phyloP scores from a whole-genome alignment of 2,329 filamentous ascomycete species.

The Trichophyton simii region DNA sequence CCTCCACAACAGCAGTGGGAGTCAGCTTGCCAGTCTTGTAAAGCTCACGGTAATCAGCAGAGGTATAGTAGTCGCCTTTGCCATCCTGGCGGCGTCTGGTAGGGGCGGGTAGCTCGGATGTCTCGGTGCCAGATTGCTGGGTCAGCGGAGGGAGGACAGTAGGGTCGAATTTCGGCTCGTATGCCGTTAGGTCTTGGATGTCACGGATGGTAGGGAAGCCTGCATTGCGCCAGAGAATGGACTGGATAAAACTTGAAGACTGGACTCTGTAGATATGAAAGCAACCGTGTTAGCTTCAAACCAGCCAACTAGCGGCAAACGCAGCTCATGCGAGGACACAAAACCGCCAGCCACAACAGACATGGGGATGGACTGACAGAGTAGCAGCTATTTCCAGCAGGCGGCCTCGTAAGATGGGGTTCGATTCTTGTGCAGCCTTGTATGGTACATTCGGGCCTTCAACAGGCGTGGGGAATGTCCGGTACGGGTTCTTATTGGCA shows the following conservation, averaged over 20 bases:
- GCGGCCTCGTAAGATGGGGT: conserved; percentile 57
- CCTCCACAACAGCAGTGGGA: conserved; percentile 58
- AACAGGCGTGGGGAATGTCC: conserved; percentile 21
- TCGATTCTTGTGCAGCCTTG: conserved; percentile 43
- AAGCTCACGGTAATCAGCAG: conserved; percentile 62
- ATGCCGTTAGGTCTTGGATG: conserved; percentile 43
- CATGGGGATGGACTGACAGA: conserved; percentile 37
- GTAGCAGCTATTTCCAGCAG: conserved; percentile 50
- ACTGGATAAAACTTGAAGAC: conserved; percentile 49
- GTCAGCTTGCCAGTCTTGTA: conserved; percentile 60
- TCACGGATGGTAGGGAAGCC: conserved; percentile 49
- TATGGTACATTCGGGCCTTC: conserved; percentile 35
- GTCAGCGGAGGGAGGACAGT: conserved; percentile 39
- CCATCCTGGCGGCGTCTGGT: conserved; percentile 24
- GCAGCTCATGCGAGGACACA: too few relatives aligned
- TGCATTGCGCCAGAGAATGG: conserved; percentile 58
- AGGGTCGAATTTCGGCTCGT: conserved; percentile 44
- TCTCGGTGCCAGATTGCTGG: conserved; percentile 11
- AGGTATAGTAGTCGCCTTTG: conserved; percentile 47
- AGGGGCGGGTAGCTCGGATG: conserved; percentile 18
- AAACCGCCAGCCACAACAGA: background rate
- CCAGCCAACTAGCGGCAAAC: too few relatives aligned
- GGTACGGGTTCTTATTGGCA: background rate
- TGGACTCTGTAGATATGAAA: conserved; percentile 37
- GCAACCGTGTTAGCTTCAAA: conserved; percentile 5